Conservation (phyloP, 1,139 yeast genomes). For the Pichia sp. region DNA sequence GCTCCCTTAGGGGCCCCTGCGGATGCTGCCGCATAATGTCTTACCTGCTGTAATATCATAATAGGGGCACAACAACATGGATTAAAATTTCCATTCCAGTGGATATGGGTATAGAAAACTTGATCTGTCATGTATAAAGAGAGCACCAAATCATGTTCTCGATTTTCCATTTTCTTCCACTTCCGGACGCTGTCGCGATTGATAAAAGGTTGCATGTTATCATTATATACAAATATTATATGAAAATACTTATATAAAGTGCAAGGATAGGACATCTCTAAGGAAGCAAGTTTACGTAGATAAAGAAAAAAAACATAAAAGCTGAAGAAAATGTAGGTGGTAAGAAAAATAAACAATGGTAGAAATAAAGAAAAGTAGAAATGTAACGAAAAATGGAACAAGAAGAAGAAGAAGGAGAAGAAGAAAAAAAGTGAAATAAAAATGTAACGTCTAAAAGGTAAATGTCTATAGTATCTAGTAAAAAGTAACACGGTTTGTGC, state of each 20-base stretch:
- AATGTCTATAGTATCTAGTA: conserved; percentile 1
- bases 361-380: background rate
- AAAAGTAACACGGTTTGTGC: background rate
- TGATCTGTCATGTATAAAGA: background rate
- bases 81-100: background rate
- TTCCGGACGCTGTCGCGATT: background rate
- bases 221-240: background rate
- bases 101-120: background rate
- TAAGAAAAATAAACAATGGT: background rate
- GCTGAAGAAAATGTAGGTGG: background rate
- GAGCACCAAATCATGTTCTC: background rate
- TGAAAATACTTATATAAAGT: background rate
- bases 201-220: background rate
- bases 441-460: background rate
- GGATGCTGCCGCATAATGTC: conserved; percentile 5
- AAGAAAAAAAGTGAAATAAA: background rate
- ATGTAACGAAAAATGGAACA: background rate
- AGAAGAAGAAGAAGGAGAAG: background rate
- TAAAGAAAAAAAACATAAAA: background rate
- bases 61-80: background rate
- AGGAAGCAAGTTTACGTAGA: background rate
- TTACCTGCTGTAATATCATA: conserved; percentile 1
- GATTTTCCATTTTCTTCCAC: background rate
- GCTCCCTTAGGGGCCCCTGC: background rate
- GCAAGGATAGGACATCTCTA: background rate